phyloP scores from a whole-genome alignment of 2,329 filamentous ascomycete species.

The Colletotrichum salicis region DNA sequence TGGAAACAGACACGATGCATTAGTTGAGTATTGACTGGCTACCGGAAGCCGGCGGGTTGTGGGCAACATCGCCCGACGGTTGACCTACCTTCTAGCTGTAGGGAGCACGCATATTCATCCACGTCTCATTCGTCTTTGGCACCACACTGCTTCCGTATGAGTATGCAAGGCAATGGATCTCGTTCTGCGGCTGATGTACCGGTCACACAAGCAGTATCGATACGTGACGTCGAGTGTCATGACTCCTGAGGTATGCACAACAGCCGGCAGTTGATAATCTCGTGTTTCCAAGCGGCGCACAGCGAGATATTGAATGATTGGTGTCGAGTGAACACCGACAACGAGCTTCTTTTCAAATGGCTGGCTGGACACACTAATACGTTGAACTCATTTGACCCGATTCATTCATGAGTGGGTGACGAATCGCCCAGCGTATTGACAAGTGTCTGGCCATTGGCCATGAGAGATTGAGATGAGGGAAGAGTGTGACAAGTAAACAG shows the following conservation, averaged over 20 bases:
- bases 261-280: not conserved
- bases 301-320: not conserved
- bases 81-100: no score
- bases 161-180: no score
- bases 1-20: constrained; percentile 8
- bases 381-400: not conserved
- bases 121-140: not conserved
- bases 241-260: not conserved
- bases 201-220: not conserved
- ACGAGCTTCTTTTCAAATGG: not conserved
- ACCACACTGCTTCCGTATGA: not conserved
- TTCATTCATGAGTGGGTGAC: not conserved
- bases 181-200: not conserved
- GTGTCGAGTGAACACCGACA: not conserved
- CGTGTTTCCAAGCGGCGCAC: not conserved
- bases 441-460: no score
- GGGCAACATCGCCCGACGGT: not conserved
- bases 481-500: rapidly evolving
- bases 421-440: not conserved
- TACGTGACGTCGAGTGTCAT: not conserved
- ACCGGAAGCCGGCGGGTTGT: not conserved
- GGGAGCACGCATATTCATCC: not conserved
- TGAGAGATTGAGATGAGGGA: no score
- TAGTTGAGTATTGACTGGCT: not conserved
- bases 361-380: not conserved